Evolutionary conservation across 2,329 filamentous ascomycete genomes (phyloP), one percentile per base, ranked within the genome.

Genomic region (Aspergillus quadrilineatus): DNA sequence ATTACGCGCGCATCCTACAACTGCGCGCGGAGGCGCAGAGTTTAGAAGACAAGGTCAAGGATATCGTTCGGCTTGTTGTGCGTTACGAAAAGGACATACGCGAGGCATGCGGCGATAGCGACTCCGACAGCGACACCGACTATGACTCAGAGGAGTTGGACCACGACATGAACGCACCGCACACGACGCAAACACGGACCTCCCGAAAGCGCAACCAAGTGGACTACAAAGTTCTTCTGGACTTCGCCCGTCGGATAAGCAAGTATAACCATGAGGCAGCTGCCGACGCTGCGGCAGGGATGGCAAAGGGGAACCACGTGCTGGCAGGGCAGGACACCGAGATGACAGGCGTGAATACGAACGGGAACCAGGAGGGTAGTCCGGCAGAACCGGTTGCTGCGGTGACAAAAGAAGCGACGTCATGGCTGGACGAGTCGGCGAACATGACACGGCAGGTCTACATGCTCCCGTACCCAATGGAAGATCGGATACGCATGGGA

Each of bases 161-260:
- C 4, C 14, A 47, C 8, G 41, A 63, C 10, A 53, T 50, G 14
- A 45, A 62, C 1, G 56, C 55, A 10, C 12, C 32, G 62, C 65
- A 17, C 53, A 43, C 30, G 22, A 5, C 32, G n/a, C 10, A 28
- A 14, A 5, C 61, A 2, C 63, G 59, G n/a, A 28, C 26, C 26
- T 28, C 26, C 26, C 26, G 26, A 28, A 64, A 32, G n/a, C 65
- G 58, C 12, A 70, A 70, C 17, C 73, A 76, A 45, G 70, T 79
- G 7, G 76, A 79, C 41, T 79, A 79, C 58, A 69, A 69, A 36
- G 62, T 77, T 2, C 68, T 79, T 0, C 65, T 79, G 12, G 71
- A 76, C 30, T 79, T 79, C 50, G 77, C 77, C 4, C 71, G 76
- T 4, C 67, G 77, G 17, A 79, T 79, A 45, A 78, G 77, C 67